These are phyloP conservation scores for Eucommia ulmoides DNA, from an alignment of 257 asterid species.

Conservation along the genomic window DNA sequence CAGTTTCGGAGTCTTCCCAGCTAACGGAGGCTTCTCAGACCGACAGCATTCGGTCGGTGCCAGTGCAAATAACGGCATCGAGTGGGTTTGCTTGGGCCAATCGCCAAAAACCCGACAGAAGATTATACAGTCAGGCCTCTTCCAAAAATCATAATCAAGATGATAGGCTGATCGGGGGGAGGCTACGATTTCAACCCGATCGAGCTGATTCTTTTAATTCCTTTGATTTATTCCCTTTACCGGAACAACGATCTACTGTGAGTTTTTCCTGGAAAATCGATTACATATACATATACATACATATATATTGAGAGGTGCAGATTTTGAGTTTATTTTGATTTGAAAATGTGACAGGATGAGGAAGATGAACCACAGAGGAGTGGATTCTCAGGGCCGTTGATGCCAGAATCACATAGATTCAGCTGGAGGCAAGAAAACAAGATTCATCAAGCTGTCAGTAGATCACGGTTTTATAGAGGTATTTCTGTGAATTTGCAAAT, in stretches of 20 bases:
- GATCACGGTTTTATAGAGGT: constrained; percentile 72
- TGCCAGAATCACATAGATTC: constrained; percentile 20
- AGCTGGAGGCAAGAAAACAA: constrained; percentile 21
- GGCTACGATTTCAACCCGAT: constrained; percentile 11
- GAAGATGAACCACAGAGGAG: constrained; percentile 26
- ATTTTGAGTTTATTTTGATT: background rate
- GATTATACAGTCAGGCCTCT: constrained; percentile 21
- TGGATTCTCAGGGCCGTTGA: constrained; percentile 45
- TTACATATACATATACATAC: no score
- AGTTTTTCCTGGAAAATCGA: background rate
- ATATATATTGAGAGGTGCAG: background rate
- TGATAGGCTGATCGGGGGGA: background rate
- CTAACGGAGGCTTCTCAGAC: constrained; percentile 37
- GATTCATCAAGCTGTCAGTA: constrained; percentile 23
- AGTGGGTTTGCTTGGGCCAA: constrained; percentile 40
- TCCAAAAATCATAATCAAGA: constrained; percentile 24
- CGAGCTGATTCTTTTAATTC: constrained; percentile 41
- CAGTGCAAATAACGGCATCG: constrained; percentile 39
- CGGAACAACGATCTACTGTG: background rate
- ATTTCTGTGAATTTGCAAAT: no score
- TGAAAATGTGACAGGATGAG: constrained; percentile 26
- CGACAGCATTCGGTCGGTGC: constrained; percentile 43
- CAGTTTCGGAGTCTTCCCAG: constrained; percentile 64
- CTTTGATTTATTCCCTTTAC: constrained; percentile 12
- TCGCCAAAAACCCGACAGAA: constrained; percentile 35